Base-by-base conservation (phyloP, 352 stramenopile genomes). In the Phytophthora capsici region DNA sequence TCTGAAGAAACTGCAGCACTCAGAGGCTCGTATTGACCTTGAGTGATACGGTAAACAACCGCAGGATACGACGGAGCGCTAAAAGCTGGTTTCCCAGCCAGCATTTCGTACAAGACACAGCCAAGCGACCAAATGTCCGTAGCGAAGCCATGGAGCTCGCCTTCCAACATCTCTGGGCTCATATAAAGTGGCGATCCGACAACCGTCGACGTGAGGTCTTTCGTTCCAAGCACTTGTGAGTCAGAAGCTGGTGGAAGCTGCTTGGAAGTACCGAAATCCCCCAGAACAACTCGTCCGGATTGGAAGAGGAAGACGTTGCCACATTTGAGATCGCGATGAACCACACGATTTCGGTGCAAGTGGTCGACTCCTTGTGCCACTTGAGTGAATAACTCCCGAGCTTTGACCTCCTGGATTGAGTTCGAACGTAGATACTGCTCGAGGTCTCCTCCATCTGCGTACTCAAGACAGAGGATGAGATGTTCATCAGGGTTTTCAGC, bases 341-440 rank as follows among this genome's bases (percentile, higher is more conserved):
- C 68, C 47, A 94, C 67, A 44, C 71, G 54, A 5, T 78, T 57
- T 0, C 46, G 37, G 34, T 95, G 86, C 17, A 96, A 54, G 57
- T 89, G 86, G 7, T 83, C 3, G 10, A 99, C 87, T 2, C 95
- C 97, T 9, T 92, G 25, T 28, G 84, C 84, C 36, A 99, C 94
- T 57, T 88, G 77, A 1, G 57, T 25, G n/a, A 88, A 88, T 22
- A 88, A 62, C 9, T 36, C 22, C 1, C 81, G 52, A 8, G 57
- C 59, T 32, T 59, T 25, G 5, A 52, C 25, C 12, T 82, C 65
- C 17, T 44, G 28, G 3, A 58, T 26, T 22, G 10, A 17, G 2
- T 13, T 16, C 38, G 41, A 37, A 17, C 69, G 61, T 14, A 93
- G 62, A 20, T 73, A 75, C 1, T 48, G 37, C 12, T 88, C 69